Base-by-base conservation (phyloP, 2,329 filamentous ascomycete genomes). In the Emergomyces africanus region DNA sequence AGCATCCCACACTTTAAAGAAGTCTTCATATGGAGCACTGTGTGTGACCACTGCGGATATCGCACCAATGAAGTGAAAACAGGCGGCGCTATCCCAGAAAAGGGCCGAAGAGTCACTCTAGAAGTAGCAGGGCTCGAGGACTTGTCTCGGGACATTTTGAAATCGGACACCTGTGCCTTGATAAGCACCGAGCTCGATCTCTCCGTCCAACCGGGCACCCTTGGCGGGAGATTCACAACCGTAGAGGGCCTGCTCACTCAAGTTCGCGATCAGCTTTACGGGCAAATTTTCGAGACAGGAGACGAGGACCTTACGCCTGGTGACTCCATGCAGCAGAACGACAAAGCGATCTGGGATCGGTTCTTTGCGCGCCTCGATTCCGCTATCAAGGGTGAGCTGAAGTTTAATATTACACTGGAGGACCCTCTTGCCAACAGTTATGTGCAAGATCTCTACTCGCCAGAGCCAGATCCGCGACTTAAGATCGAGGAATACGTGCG, bases 1-100 rank as follows among this genome's bases (percentile, higher is more conserved):
- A 90, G 95, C 68, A 96, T 99, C 63, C 94, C 94, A 0, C 88
- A 96, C 76, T 99, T 99, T 78, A 95, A 96, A 76, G 89, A 97
- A 70, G 94, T 99, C 2, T 86, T 96, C 46, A 81, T 99, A 67
- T 97, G 96, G 89, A 91, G 86, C 66, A 97, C 92, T 1, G 86
- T 90, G 33, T 99, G 94, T 75, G 86, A 92, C 33, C 81, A 87
- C 72, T 99, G 94, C 71, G 92, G 92, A 60, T 95, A 97, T 78
- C 87, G 90, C 63, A 94, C 88, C 66, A 97, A 95, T 74, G 94
- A 99, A 72, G 90, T 99, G 71, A 97, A 97, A 81, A 97, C 94
- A 0, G 94, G 94, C 64, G 94, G 94, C 58, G 91, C 87, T 68
- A 86, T 99, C 25, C 94, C 94, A 9, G 86, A 87, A 59, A 84